phyloP scores from a whole-genome alignment of 176 grass and related monocot species.

The Urochloa ruziziensis region DNA sequence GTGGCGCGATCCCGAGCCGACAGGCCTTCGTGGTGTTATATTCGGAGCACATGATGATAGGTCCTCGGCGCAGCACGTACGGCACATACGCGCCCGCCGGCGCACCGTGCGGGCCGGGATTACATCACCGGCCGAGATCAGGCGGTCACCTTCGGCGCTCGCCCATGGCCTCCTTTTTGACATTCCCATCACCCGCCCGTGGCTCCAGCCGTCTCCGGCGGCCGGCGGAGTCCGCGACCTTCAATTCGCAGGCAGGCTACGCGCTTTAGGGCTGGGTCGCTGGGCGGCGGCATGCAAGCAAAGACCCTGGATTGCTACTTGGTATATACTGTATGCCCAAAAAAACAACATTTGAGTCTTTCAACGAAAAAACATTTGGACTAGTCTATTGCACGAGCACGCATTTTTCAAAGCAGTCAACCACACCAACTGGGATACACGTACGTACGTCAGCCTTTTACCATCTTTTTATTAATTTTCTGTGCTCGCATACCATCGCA shows the following conservation, averaged over 20 bases:
- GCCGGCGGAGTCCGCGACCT: not conserved
- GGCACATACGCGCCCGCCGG: not conserved
- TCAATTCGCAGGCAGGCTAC: not conserved
- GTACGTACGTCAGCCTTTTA: not conserved
- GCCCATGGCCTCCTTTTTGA: not conserved
- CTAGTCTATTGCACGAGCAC: not conserved
- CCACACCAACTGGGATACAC: not conserved
- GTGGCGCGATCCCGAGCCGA: not conserved
- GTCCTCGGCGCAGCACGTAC: not conserved
- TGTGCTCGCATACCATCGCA: constrained; percentile 20
- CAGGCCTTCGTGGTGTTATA: constrained; percentile 22
- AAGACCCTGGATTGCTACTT: not conserved
- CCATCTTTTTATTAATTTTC: not conserved
- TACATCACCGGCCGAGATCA: not conserved
- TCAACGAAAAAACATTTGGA: not conserved
- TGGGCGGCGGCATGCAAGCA: not conserved
- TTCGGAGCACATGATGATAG: not conserved
- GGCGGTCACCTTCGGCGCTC: not conserved
- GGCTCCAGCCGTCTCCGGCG: not conserved
- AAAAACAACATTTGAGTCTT: not conserved
- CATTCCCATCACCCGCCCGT: not conserved
- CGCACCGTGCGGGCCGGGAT: not conserved
- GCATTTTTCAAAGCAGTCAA: not conserved
- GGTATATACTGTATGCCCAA: not conserved
- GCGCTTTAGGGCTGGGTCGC: not conserved